Percentiles rank a stretch among this genome's conserved stretches.
Conservation (phyloP, 176 grass and related monocot species). For the Alloteropsis semialata region DNA sequence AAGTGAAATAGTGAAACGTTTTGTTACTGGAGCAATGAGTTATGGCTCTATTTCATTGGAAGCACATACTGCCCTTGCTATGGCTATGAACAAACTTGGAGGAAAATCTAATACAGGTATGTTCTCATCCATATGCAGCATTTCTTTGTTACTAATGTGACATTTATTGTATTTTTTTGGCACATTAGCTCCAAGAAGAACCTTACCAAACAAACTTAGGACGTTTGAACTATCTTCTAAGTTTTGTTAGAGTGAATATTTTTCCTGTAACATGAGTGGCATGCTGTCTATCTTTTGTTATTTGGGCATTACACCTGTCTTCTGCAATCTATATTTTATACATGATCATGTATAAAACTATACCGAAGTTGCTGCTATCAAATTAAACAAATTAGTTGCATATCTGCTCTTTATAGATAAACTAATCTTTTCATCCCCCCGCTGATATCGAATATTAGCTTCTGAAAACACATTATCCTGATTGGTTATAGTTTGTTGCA, state of each 20-base stretch:
- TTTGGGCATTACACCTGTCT: not conserved
- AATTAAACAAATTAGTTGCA: not conserved
- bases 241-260: not conserved
- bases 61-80: constrained; percentile 93
- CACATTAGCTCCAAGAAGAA: not conserved
- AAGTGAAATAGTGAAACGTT: constrained; percentile 91
- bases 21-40: constrained; percentile 97
- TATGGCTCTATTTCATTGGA: constrained; percentile 99
- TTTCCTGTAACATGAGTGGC: not conserved
- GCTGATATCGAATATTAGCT: not conserved
- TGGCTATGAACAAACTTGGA: constrained; percentile 98
- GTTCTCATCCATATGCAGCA: constrained; percentile 7
- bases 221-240: not conserved
- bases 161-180: not conserved
- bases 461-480: not conserved
- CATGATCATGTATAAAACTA: not conserved
- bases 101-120: constrained; percentile 99
- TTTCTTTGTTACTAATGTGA: not conserved
- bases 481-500: constrained; percentile 1
- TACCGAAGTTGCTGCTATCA: not conserved
- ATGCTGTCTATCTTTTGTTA: not conserved
- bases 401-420: constrained; percentile 9
- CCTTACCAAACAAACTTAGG: not conserved
- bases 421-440: not conserved
- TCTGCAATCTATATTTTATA: not conserved